Evolutionary conservation across 1,139 yeast genomes (phyloP), one percentile per base, ranked within the genome.

Genomic region (Scheffersomyces titani): DNA sequence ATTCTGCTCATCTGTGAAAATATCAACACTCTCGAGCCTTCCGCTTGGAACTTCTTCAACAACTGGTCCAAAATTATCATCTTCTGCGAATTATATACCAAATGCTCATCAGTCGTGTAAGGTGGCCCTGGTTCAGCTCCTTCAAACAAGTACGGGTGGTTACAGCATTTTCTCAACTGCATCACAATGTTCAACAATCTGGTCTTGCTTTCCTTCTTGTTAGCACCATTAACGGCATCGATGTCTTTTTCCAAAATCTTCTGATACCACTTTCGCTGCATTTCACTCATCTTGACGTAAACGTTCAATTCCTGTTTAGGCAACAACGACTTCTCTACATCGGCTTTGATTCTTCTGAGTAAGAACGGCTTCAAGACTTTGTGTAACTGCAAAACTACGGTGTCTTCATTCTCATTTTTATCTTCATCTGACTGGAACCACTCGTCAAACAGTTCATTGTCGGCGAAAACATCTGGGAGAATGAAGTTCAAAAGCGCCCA

Each of bases 71-170:
- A 76, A 24, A 89, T 87, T 52, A 87, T 80, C 87, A 89, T 83
- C 67, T 89, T 89, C 57, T 87, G 89, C 1, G 92, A 81, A 69
- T 89, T 89, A 68, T 70, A 88, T 40, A 89, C 86, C 66, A 89
- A 80, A 73, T 89, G 96, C 68, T 89, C 94, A 71, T 89, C 96
- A 0, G 93, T 89, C 5, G 94, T 89, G 65, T 78, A 89, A 20
- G 96, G 94, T 24, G 96, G 96, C 6, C 96, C 96, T 0, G 94
- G 96, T 68, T 89, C 96, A 0, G 94, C 94, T 24, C 96, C 94
- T 70, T 89, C 96, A 66, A 89, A 89, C 52, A 89, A 72, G 67
- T 89, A 89, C 4, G 96, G 94, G 72, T 89, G 96, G 66, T 89
- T 89, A 72, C 94, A 89, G 69, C 94, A 89, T 69, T 89, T 89